Evolutionary conservation across 106 monocot species (phyloP), one percentile per base, ranked within the genome.

Genomic region (Dendrobium nobile): DNA sequence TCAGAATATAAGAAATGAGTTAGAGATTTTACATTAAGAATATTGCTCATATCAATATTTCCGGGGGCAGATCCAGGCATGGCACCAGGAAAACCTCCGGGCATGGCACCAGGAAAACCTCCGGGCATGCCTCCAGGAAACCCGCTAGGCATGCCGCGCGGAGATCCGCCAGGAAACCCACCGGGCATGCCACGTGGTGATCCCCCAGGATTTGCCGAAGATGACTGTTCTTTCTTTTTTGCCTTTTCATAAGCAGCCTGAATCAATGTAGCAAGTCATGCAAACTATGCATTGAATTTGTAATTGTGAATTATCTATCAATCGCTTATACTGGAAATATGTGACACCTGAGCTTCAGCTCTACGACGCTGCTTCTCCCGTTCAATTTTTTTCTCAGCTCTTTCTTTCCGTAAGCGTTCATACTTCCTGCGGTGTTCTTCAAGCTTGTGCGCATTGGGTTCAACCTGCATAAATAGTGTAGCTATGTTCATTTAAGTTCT

Each of bases 231-330:
- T 81, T 91, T 87, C 85, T 81, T 91, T 81, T 99, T 99, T 22
- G 89, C 91, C 83, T 89, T 93, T 83, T 95, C 98, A 84, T 99
- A 99, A 56, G 94, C 95, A 86, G 98, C 98, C 98, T 99, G 75
- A 13, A 64, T 40, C 77, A 70, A 7, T 61, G 24, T 11, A 74
- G 54, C 33, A 43, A 68, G 77, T 61, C 11, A 44, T 67, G n/a
- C 17, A 70, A 33, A 48, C 41, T 26, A 42, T 16, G 54, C 24
- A 48, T 8, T 41, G n/a, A 41, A 79, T 17, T 67, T 67, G 67
- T 7, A 72, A 13, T 40, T 15, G 8, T 61, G 40, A 72, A 72
- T 72, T 4, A 44, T n/a, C n/a, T n/a, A 16, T 41, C 74, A 41
- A 5, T 51, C 3, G 51, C 51, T 51, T 27, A 4, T 9, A 76